These are phyloP conservation scores for Plenodomus lindquistii DNA, from an alignment of 2,329 filamentous ascomycete genomes.

Conservation along the genomic window DNA sequence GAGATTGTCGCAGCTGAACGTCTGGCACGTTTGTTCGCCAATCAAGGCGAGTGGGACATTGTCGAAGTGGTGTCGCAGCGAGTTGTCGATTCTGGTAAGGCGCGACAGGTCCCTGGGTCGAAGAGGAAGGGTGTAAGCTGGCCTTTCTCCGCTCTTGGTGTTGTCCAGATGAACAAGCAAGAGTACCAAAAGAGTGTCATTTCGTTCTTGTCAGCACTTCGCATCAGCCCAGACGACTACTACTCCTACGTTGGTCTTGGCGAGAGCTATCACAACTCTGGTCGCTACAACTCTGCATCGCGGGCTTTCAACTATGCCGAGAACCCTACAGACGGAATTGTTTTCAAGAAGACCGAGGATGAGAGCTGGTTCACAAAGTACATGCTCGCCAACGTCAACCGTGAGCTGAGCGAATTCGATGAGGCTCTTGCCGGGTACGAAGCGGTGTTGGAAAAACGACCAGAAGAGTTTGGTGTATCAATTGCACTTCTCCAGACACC, in stretches of 20 bases:
- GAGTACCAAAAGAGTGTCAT: constrained; percentile 87
- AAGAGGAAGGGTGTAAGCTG: constrained; percentile 93
- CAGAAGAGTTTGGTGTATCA: constrained; percentile 80
- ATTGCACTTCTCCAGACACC: constrained; percentile 88
- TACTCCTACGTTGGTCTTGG: constrained; percentile 95
- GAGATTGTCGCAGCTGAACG: constrained; percentile 88
- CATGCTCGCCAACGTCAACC: constrained; percentile 92
- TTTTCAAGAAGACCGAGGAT: constrained; percentile 57
- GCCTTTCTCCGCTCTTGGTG: constrained; percentile 91
- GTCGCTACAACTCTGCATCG: constrained; percentile 89
- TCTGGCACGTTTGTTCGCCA: constrained; percentile 82
- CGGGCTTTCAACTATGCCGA: constrained; percentile 89
- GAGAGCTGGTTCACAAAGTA: constrained; percentile 96
- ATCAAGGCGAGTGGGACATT: constrained; percentile 92
- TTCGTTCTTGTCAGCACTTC: constrained; percentile 86
- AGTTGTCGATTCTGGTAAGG: constrained; percentile 92
- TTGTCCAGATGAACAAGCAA: constrained; percentile 92
- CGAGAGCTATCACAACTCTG: constrained; percentile 96
- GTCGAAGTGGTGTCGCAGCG: constrained; percentile 91
- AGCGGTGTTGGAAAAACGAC: constrained; percentile 68
- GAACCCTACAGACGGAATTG: constrained; percentile 66
- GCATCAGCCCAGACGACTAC: constrained; percentile 84
- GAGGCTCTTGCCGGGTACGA: constrained; percentile 78
- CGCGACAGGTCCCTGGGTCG: constrained; percentile 85
- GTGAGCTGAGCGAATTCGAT: constrained; percentile 88